Evolutionary conservation across 371 early-diverging fungal genomes (phyloP).

Genomic region (Rhizopus delemar): DNA sequence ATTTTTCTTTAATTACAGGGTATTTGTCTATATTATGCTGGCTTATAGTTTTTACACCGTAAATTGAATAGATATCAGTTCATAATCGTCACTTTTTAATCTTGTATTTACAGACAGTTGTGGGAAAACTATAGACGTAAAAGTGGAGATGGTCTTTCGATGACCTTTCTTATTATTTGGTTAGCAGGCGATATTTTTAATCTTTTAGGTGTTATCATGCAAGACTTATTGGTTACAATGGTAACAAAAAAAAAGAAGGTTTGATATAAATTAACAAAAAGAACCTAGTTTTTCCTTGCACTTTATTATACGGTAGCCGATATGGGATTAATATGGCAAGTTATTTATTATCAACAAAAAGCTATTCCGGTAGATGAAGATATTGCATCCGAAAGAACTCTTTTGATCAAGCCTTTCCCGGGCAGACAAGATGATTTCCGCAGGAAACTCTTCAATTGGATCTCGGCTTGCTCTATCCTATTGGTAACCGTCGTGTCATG

Average conservation of each 20-base stretch:
- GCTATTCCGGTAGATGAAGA: neutral
- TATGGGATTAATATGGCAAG: conserved; percentile 45
- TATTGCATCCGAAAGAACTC: neutral
- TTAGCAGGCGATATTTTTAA: conserved; percentile 82
- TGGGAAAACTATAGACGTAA: conserved; percentile 63
- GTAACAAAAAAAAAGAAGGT: conserved; percentile 16
- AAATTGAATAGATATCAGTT: conserved; percentile 19
- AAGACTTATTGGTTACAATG: conserved; percentile 71
- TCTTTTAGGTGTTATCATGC: conserved; percentile 73
- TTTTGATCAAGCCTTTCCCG: neutral
- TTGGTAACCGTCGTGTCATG: conserved; percentile 14
- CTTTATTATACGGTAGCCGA: conserved; percentile 47
- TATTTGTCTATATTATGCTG: conserved; percentile 58
- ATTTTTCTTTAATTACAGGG: conserved; percentile 33
- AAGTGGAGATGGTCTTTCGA: conserved; percentile 66
- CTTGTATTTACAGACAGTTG: conserved; percentile 44
- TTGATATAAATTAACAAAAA: neutral
- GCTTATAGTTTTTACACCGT: conserved; percentile 68
- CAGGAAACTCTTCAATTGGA: conserved; percentile 8
- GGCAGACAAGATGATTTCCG: conserved; percentile 1
- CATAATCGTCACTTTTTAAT: neutral
- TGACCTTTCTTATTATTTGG: conserved; percentile 79
- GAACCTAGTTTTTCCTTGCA: conserved; percentile 38
- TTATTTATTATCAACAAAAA: conserved; percentile 43
- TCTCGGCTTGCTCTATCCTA: conserved; percentile 10